These are phyloP conservation scores for Nepenthes gracilis DNA, from an alignment of 148 eudicot genomes.

Conservation along the genomic window DNA sequence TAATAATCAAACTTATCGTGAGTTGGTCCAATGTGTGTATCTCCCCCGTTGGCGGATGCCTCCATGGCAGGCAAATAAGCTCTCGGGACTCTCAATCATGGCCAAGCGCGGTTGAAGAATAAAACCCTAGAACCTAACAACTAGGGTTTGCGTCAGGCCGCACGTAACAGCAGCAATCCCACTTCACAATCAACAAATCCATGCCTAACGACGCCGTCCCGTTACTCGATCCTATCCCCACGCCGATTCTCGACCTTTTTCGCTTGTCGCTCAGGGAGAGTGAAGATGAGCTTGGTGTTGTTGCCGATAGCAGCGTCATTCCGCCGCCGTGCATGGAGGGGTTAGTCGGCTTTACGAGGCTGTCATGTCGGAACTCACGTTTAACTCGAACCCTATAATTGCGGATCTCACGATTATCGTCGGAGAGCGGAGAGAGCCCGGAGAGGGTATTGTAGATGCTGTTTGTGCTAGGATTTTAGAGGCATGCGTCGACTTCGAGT, in stretches of 20 bases:
- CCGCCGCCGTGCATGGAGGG: conserved; percentile 31
- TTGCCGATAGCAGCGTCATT: conserved; percentile 2
- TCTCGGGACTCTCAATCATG: background rate
- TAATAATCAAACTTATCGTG: too few species aligned
- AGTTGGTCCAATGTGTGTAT: too few species aligned
- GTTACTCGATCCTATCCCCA: background rate
- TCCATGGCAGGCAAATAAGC: conserved; percentile 14
- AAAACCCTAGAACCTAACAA: conserved; percentile 3
- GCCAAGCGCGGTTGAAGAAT: background rate
- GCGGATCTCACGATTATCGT: conserved; percentile 91
- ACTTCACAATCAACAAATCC: conserved; percentile 1
- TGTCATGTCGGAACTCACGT: conserved; percentile 51
- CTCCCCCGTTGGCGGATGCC: too few species aligned
- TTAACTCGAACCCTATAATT: conserved; percentile 86
- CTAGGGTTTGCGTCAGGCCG: background rate
- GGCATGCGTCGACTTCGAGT: conserved; percentile 24
- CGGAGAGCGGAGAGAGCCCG: conserved; percentile 56
- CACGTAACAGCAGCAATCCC: background rate
- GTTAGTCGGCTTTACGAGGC: conserved; percentile 57
- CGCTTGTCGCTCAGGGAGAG: conserved; percentile 38
- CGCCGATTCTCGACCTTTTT: conserved; percentile 60
- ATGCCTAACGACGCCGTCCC: conserved; percentile 20
- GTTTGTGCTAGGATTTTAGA: conserved; percentile 77
- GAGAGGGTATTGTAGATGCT: conserved; percentile 59
- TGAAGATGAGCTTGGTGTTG: conserved; percentile 36